These are phyloP conservation scores for Yueomyces sp. DNA, from an alignment of 805 yeast species.

Conservation along the genomic window DNA sequence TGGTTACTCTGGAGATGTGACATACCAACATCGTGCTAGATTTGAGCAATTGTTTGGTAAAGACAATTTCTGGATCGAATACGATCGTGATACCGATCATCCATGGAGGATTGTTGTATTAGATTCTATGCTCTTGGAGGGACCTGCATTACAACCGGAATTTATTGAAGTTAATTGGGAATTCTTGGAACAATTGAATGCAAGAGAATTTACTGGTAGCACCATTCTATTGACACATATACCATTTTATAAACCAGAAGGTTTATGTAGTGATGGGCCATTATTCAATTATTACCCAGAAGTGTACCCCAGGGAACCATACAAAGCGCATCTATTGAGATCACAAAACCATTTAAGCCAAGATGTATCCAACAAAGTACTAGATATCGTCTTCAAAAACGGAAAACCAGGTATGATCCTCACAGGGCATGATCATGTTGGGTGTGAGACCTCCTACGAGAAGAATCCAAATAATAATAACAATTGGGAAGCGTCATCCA, in stretches of 20 bases:
- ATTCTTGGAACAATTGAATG: conserved; percentile 49
- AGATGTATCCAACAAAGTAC: conserved; percentile 51
- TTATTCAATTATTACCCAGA: conserved; percentile 44
- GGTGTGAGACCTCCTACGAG: conserved; percentile 66
- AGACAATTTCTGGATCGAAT: conserved; percentile 71
- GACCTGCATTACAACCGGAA: conserved; percentile 72
- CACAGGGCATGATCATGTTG: conserved; percentile 95
- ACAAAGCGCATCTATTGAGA: conserved; percentile 55
- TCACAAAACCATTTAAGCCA: conserved; percentile 76
- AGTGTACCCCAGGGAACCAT: conserved; percentile 44
- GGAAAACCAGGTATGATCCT: conserved; percentile 63
- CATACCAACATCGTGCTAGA: conserved; percentile 79
- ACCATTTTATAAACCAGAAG: conserved; percentile 72
- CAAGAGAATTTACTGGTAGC: conserved; percentile 52
- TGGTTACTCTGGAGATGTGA: conserved; percentile 91
- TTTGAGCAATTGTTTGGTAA: conserved; percentile 65
- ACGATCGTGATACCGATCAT: conserved; percentile 44
- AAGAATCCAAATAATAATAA: conserved; percentile 18
- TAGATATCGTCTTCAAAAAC: conserved; percentile 58
- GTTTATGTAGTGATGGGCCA: conserved; percentile 83
- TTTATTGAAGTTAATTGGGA: conserved; percentile 57
- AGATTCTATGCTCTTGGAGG: conserved; percentile 74
- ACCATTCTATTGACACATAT: conserved; percentile 80
- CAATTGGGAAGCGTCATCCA: conserved; percentile 26
- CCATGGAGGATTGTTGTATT: conserved; percentile 87